phyloP scores from a whole-genome alignment of 2,329 filamentous ascomycete species.

The Didymella keratinophila region DNA sequence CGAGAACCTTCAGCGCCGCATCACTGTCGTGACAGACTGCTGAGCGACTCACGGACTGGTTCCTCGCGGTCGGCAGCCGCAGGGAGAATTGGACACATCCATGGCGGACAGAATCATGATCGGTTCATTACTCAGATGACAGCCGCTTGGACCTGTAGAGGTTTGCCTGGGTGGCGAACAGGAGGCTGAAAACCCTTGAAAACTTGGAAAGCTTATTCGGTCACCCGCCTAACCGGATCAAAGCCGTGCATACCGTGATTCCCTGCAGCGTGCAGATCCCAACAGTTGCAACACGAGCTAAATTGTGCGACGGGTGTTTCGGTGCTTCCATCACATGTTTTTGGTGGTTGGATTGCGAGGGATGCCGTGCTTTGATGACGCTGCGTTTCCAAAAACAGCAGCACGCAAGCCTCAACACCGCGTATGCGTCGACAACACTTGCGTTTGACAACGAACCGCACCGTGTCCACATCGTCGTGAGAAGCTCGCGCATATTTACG shows the following conservation, averaged over 20 bases:
- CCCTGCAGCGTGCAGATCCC: constrained; percentile 27
- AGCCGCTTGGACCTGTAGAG: constrained; percentile 20
- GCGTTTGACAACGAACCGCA: background rate
- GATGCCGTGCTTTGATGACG: constrained; percentile 11
- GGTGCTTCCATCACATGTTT: constrained; percentile 30
- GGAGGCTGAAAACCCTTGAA: constrained; percentile 37
- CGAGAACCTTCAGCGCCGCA: constrained; percentile 22
- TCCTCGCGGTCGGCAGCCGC: background rate
- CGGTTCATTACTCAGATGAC: constrained; percentile 20
- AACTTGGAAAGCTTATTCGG: constrained; percentile 36
- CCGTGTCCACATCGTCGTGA: constrained; percentile 4
- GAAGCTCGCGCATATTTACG: constrained; percentile 1
- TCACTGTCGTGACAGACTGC: constrained; percentile 4
- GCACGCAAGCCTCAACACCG: constrained; percentile 11
- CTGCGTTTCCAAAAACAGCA: constrained; percentile 15
- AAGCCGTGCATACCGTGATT: constrained; percentile 16
- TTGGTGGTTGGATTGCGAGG: constrained; percentile 12
- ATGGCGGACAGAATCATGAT: constrained; percentile 13
- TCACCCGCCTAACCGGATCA: constrained; percentile 13
- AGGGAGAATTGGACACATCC: background rate
- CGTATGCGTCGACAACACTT: background rate
- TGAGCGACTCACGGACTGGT: background rate
- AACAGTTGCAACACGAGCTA: constrained; percentile 33
- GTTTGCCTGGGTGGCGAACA: constrained; percentile 31
- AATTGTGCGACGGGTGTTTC: constrained; percentile 25